Percentiles rank a stretch among this genome's conserved stretches.
Evolutionary conservation across 192 early-diverging fungal species (phyloP).

Genomic region (Podila epicladia): DNA sequence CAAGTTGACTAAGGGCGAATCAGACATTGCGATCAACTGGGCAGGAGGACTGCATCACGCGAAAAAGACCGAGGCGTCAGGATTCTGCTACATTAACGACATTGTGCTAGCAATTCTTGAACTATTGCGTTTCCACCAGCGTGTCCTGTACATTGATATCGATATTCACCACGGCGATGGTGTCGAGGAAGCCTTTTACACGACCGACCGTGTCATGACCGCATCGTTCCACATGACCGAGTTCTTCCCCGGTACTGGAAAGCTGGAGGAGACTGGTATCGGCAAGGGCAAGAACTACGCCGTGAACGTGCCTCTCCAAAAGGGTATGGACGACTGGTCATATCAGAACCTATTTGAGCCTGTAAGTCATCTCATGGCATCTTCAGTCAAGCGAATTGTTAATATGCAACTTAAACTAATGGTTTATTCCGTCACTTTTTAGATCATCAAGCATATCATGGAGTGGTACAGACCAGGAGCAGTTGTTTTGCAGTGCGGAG

Average conservation of each 20-base stretch:
- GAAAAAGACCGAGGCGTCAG: slow-evolving; percentile 87
- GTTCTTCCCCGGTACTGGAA: slow-evolving; percentile 97
- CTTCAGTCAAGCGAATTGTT: background rate
- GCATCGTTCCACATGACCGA: slow-evolving; percentile 96
- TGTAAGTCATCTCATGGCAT: slow-evolving; percentile 42
- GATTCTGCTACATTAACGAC: slow-evolving; percentile 97
- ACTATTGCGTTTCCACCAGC: slow-evolving; percentile 78
- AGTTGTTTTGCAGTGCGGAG: slow-evolving; percentile 96
- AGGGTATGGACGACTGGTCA: slow-evolving; percentile 94
- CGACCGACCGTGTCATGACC: slow-evolving; percentile 95
- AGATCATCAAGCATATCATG: slow-evolving; percentile 95
- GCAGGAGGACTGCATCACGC: slow-evolving; percentile 90
- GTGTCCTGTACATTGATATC: slow-evolving; percentile 95
- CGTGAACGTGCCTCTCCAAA: slow-evolving; percentile 93
- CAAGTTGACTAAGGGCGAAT: slow-evolving; percentile 64
- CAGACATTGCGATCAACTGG: slow-evolving; percentile 87
- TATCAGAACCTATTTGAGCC: slow-evolving; percentile 76
- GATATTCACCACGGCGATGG: slow-evolving; percentile 96
- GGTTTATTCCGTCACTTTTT: background rate
- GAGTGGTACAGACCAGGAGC: slow-evolving; percentile 91
- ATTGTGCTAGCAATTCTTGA: slow-evolving; percentile 88
- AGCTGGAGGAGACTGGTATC: slow-evolving; percentile 88
- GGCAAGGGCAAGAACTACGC: slow-evolving; percentile 91
- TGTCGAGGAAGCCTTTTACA: slow-evolving; percentile 95
- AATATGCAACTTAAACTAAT: too few species aligned